Conservation (phyloP, 2,329 filamentous ascomycete species). For the Incumbomyces delicatus region DNA sequence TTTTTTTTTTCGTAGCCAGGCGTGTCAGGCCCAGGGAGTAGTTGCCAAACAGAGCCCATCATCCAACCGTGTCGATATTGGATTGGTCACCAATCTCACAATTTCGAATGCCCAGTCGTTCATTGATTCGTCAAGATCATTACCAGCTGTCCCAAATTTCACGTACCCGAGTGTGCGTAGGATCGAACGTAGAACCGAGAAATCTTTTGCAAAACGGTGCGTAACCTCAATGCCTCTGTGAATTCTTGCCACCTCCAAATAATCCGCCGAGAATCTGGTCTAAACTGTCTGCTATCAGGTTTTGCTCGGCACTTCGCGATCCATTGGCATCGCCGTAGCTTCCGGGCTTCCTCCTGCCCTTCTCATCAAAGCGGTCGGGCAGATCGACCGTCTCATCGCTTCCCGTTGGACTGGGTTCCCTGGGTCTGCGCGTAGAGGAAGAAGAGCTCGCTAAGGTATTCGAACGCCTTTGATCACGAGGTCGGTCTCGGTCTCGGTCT, state of each 20-base stretch:
- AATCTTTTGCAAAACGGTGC: too few relatives aligned
- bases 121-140: too few relatives aligned
- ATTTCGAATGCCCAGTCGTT: too few relatives aligned
- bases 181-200: too few relatives aligned
- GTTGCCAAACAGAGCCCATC: too few relatives aligned
- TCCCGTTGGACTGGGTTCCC: constrained; percentile 19
- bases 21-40: too few relatives aligned
- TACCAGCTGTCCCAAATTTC: too few relatives aligned
- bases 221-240: too few relatives aligned
- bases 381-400: constrained; percentile 37
- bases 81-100: too few relatives aligned
- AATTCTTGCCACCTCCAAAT: background rate
- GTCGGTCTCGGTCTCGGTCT: background rate
- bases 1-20: too few relatives aligned
- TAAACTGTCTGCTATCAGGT: constrained; percentile 27
- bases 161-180: too few relatives aligned
- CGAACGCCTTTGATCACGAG: constrained; percentile 5
- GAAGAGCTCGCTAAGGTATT: constrained; percentile 6
- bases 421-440: constrained; percentile 9
- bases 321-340: constrained; percentile 19
- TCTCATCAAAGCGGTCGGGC: constrained; percentile 34
- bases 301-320: constrained; percentile 7
- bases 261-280: constrained; percentile 27
- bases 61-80: too few relatives aligned
- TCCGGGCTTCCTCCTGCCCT: constrained; percentile 29